Evolutionary conservation across 2,329 filamentous ascomycete species (phyloP).

Genomic region (Beauveria bassiana): DNA sequence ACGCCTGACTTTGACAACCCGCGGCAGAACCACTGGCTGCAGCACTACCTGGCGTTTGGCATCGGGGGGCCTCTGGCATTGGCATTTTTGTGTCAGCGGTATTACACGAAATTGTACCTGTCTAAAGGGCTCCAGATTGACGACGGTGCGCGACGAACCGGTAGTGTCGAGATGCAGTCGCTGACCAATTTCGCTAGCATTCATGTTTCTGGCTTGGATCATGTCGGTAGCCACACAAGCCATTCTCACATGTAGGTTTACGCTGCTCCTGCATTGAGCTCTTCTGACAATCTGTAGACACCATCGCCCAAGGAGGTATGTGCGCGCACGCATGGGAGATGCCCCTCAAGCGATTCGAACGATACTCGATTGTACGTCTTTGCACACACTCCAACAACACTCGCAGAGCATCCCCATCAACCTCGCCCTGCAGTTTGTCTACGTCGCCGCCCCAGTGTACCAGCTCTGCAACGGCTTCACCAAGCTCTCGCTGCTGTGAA

Average conservation of each 20-base stretch:
- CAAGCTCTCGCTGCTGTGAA: constrained; percentile 29
- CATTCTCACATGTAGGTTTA: constrained; percentile 13
- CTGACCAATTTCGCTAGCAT: constrained; percentile 15
- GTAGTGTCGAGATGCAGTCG: neutral
- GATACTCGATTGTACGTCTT: constrained; percentile 16
- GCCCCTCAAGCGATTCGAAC: constrained; percentile 15
- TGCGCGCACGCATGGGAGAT: constrained; percentile 19
- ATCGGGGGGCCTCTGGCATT: constrained; percentile 20
- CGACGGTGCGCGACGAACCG: constrained; percentile 16
- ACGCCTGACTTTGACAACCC: constrained; percentile 22
- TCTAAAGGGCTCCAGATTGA: constrained; percentile 19
- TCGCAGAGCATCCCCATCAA: too few relatives aligned
- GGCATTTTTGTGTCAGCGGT: constrained; percentile 19
- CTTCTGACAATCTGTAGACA: constrained; percentile 3
- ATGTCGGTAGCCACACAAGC: constrained; percentile 15
- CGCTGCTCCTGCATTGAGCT: too few relatives aligned
- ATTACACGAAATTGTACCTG: constrained; percentile 25
- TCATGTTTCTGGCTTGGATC: constrained; percentile 21
- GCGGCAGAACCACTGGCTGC: constrained; percentile 11
- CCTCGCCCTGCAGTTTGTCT: constrained; percentile 12
- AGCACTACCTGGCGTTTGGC: constrained; percentile 22
- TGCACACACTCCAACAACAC: too few relatives aligned
- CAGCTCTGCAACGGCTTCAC: constrained; percentile 27
- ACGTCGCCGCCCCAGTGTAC: constrained; percentile 23
- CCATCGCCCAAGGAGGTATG: constrained; percentile 15